Evolutionary conservation across 768 basidiomycete genomes (phyloP), one percentile per base, ranked within the genome.

Genomic region (Lentinula lateritia): DNA sequence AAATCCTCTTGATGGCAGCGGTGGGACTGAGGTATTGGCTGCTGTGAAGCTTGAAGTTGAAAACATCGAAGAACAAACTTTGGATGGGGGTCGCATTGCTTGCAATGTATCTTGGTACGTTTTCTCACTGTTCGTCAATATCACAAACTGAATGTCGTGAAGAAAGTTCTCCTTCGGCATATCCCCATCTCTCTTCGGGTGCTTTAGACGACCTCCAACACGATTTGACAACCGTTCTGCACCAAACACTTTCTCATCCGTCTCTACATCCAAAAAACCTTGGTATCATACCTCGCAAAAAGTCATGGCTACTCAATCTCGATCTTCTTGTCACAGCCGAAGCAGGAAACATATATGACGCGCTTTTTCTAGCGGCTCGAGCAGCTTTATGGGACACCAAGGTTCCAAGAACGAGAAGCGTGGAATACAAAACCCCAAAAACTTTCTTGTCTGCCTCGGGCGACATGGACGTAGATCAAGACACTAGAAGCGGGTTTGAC

Each of bases 31-130:
- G 65, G 78, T 93, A 3, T 73, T 93, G 28, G 92, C 89, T 1
- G 92, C 90, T 0, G 79, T 84, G 1, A 91, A 92, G 67, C 79
- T 94, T 0, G 93, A 95, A 66, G 90, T 95, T 0, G 89, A 89
- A 67, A 77, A 77, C 50, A 70, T 86, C 8, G 77, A 75, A 8
- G 65, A 63, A 1, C 76, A 73, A 1, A 80, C 75, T 10, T 77
- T 80, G 0, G 76, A 79, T 9, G 83, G 85, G 23, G 90, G 88
- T 13, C 75, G 84, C 53, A 71, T 95, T 13, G 75, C 79, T 0
- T 90, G 89, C 70, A 79, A 79, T 8, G 92, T 93, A 23, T 83
- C 85, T 63, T 94, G 92, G 92, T 93, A 73, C 66, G 87, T 78
- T 18, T 48, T n/a, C 41, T 60, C 50, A 42, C 50, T 36, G 18